Conservation (phyloP, 306 rosid species). For the Medicago lupulina region DNA sequence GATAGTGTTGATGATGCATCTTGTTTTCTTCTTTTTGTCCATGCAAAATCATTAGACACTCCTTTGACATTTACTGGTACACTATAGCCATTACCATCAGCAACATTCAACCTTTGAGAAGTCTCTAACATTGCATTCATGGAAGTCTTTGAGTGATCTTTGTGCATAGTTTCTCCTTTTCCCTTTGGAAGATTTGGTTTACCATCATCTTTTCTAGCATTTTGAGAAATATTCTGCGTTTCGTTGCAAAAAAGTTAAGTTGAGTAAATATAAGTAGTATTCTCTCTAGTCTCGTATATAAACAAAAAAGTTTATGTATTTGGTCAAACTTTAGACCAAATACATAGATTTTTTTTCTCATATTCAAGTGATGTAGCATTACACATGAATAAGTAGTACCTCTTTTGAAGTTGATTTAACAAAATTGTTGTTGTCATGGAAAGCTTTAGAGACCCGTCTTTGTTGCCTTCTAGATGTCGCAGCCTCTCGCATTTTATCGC, state of each 20-base stretch:
- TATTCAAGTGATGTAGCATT: too few species aligned
- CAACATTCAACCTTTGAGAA: constrained; percentile 43
- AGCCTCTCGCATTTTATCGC: constrained; percentile 53
- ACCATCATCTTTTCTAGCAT: constrained; percentile 47
- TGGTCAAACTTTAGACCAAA: not conserved
- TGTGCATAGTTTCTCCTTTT: constrained; percentile 46
- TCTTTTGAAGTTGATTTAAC: constrained; percentile 54
- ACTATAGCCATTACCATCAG: constrained; percentile 50
- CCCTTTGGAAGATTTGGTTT: constrained; percentile 43
- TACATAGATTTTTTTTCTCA: too few species aligned
- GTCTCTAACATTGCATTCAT: constrained; percentile 64
- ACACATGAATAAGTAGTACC: constrained; percentile 47
- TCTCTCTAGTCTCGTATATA: not conserved
- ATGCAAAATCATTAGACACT: constrained; percentile 71
- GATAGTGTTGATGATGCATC: constrained; percentile 74
- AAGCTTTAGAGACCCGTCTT: constrained; percentile 53
- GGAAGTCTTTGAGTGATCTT: constrained; percentile 49
- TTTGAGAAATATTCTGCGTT: constrained; percentile 46
- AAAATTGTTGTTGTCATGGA: constrained; percentile 52
- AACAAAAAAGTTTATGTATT: not conserved
- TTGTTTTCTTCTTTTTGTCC: constrained; percentile 71
- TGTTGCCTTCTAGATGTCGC: constrained; percentile 71
- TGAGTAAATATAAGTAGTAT: constrained; percentile 1
- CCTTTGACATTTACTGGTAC: constrained; percentile 58
- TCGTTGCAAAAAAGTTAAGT: constrained; percentile 40